phyloP scores from a whole-genome alignment of 202 grass and related monocot species.

The Panicum hallii region DNA sequence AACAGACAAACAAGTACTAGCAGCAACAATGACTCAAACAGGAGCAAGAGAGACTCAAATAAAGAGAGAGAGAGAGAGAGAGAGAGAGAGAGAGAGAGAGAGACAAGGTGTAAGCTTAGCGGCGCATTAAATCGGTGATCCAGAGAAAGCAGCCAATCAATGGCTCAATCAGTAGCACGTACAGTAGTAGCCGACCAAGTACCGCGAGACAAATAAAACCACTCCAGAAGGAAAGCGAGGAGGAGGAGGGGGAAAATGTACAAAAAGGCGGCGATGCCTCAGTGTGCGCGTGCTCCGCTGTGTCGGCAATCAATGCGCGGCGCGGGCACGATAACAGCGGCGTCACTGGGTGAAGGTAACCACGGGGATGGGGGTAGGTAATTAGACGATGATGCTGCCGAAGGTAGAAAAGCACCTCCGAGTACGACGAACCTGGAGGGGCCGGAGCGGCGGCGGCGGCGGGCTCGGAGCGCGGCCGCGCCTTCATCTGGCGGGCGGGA shows the following conservation, averaged over 20 bases:
- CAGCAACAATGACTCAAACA: slow-evolving; percentile 19
- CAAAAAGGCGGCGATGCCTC: neutral
- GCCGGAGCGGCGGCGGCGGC: neutral
- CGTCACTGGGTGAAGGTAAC: neutral
- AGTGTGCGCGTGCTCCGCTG: neutral
- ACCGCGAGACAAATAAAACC: slow-evolving; percentile 3
- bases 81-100: neutral
- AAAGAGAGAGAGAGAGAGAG: neutral
- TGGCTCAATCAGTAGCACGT: slow-evolving; percentile 21
- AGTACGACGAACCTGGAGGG: slow-evolving; percentile 15
- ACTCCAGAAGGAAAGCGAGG: neutral
- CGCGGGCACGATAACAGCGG: neutral
- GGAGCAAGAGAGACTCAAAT: neutral
- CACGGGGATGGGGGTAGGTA: neutral
- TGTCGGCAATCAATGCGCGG: neutral
- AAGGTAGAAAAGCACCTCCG: neutral
- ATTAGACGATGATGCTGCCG: neutral
- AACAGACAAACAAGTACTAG: slow-evolving; percentile 29
- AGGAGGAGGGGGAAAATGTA: no score
- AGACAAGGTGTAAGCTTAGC: slow-evolving; percentile 36
- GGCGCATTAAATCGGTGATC: slow-evolving; percentile 10
- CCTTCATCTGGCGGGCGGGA: neutral
- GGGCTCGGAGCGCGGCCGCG: neutral
- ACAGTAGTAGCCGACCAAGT: slow-evolving; percentile 17
- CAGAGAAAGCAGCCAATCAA: slow-evolving; percentile 31